Percentiles rank a stretch among this genome's conserved stretches.
Evolutionary conservation across 441 rosid species (phyloP).

Genomic region (Arabidopsis hybrid): DNA sequence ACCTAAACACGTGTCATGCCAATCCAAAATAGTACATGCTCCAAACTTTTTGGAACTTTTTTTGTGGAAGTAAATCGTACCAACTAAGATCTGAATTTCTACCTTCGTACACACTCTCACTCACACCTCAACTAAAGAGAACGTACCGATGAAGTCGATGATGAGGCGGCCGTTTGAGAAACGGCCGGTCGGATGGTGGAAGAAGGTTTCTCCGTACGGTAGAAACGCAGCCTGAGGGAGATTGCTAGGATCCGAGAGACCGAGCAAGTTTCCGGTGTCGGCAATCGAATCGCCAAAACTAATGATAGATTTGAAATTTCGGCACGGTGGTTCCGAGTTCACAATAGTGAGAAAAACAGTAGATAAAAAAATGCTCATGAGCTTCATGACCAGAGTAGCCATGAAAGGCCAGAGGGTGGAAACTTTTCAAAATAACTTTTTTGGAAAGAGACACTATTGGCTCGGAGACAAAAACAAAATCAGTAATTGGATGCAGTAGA

Average conservation of each 20-base stretch:
- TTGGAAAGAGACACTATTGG: no score
- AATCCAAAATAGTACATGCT: background rate
- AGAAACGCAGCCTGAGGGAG: constrained; percentile 25
- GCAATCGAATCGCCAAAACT: constrained; percentile 43
- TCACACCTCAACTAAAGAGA: background rate
- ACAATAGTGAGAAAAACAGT: background rate
- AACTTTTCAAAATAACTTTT: no score
- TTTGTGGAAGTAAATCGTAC: background rate
- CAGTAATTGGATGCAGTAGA: no score
- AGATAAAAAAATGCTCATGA: background rate
- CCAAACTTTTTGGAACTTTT: background rate
- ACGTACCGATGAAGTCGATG: constrained; percentile 43
- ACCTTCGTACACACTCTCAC: background rate
- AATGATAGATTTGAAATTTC: constrained; percentile 35
- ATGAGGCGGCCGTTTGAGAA: constrained; percentile 40
- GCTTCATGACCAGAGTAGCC: constrained; percentile 30
- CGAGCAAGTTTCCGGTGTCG: constrained; percentile 42
- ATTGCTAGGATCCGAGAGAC: constrained; percentile 33
- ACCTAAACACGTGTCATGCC: background rate
- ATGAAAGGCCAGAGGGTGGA: background rate
- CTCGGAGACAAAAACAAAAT: no score
- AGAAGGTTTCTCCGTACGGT: constrained; percentile 40
- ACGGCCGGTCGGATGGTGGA: constrained; percentile 37
- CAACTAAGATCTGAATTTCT: background rate
- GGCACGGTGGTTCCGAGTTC: constrained; percentile 2